phyloP scores from a whole-genome alignment of 2,329 filamentous ascomycete species.

The Arthrinium phaeospermum region DNA sequence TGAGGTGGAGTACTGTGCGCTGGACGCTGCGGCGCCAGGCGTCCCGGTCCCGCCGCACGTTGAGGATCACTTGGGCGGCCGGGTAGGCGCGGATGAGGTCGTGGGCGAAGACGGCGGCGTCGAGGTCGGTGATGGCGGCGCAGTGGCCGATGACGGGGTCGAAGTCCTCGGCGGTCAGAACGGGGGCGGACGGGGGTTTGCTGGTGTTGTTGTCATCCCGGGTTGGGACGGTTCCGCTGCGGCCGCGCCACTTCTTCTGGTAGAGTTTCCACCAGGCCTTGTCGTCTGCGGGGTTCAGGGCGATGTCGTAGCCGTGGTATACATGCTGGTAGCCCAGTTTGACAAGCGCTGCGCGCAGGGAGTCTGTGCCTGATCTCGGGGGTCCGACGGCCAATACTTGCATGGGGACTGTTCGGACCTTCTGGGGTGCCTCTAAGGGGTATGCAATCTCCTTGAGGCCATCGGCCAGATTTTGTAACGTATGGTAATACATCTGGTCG shows the following conservation, averaged over 20 bases:
- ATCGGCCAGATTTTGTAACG: not conserved
- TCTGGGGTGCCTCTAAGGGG: not conserved
- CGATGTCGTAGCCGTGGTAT: not conserved
- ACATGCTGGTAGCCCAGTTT: not conserved
- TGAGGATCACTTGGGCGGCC: slow-evolving; percentile 43
- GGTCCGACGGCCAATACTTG: not conserved
- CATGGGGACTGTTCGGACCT: not conserved
- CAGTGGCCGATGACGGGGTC: not conserved
- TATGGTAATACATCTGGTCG: not conserved
- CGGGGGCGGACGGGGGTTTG: not conserved
- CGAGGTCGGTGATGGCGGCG: not conserved
- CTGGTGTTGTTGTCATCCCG: not conserved
- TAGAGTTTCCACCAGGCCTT: not conserved
- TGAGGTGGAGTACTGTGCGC: slow-evolving; percentile 32
- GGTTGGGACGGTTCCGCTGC: not conserved
- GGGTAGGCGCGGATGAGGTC: slow-evolving; percentile 15
- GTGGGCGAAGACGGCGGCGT: not conserved
- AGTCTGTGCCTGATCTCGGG: not conserved
- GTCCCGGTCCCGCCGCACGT: slow-evolving; percentile 63
- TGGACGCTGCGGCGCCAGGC: slow-evolving; percentile 58
- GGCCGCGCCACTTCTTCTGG: not conserved
- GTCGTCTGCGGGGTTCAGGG: not conserved
- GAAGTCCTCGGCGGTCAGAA: not conserved
- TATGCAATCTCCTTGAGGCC: not conserved
- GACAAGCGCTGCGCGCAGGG: not conserved